phyloP scores from a whole-genome alignment of 495 filamentous ascomycete species.

The Amniculicola lignicola region DNA sequence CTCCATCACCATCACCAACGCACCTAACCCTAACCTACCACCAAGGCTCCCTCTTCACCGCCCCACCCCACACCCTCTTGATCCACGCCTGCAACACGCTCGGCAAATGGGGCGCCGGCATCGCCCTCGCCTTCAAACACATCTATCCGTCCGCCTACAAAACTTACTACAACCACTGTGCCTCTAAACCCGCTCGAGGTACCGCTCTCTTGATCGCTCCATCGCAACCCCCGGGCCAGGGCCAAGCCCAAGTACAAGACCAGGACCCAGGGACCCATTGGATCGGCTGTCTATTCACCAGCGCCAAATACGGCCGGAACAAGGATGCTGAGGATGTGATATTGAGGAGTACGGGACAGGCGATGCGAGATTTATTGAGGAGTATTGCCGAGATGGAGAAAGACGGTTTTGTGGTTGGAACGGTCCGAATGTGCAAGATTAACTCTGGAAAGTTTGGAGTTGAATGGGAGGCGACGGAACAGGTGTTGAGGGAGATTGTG shows the following conservation, averaged over 20 bases:
- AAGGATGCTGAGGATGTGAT: slow-evolving; percentile 37
- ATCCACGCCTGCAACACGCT: slow-evolving; percentile 46
- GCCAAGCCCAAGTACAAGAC: slow-evolving; percentile 10
- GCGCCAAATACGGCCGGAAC: slow-evolving; percentile 28
- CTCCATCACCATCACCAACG: too few relatives aligned
- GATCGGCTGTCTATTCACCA: slow-evolving; percentile 45
- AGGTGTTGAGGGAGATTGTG: slow-evolving; percentile 37
- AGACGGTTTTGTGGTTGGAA: slow-evolving; percentile 17
- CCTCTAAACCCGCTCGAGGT: slow-evolving; percentile 31
- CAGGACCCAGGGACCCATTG: slow-evolving; percentile 31
- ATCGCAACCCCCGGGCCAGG: too few relatives aligned
- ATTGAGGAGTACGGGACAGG: slow-evolving; percentile 37
- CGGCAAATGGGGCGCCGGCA: slow-evolving; percentile 41
- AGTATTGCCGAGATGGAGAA: slow-evolving; percentile 23
- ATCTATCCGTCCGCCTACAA: slow-evolving; percentile 40
- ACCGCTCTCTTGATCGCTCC: slow-evolving; percentile 41
- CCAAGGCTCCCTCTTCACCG: slow-evolving; percentile 42
- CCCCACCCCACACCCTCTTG: slow-evolving; percentile 38
- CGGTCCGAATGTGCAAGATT: slow-evolving; percentile 42
- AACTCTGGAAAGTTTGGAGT: slow-evolving; percentile 43
- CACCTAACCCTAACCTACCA: slow-evolving; percentile 26
- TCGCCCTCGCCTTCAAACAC: slow-evolving; percentile 40
- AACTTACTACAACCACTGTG: slow-evolving; percentile 37
- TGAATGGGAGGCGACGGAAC: slow-evolving; percentile 38
- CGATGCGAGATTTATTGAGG: slow-evolving; percentile 37